phyloP scores from a whole-genome alignment of 768 basidiomycete species.

The Pluteus cervinus region DNA sequence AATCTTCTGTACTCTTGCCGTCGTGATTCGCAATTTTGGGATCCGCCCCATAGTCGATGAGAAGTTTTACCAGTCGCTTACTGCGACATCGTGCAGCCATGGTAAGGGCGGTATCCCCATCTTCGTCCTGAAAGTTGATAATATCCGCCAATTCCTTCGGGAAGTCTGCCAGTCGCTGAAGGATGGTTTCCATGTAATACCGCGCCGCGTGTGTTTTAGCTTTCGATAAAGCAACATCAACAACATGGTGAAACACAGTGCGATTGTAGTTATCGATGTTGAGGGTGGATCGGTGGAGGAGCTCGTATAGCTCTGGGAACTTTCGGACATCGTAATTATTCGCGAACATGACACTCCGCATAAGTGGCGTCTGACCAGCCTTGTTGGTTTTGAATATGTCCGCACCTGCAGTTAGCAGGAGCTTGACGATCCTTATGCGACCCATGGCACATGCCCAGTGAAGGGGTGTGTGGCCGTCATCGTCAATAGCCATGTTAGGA shows the following conservation, averaged over 20 bases:
- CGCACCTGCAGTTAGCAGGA: constrained; percentile 88
- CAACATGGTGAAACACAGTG: constrained; percentile 96
- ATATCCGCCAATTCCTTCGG: constrained; percentile 96
- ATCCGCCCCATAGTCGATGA: constrained; percentile 95
- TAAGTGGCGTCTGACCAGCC: constrained; percentile 92
- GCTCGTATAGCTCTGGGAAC: constrained; percentile 95
- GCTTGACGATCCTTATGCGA: constrained; percentile 90
- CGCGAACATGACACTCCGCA: constrained; percentile 99
- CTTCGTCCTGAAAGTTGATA: constrained; percentile 98
- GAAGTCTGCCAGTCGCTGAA: constrained; percentile 82
- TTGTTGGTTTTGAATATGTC: constrained; percentile 97
- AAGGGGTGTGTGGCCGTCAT: constrained; percentile 93
- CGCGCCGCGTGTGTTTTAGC: constrained; percentile 96
- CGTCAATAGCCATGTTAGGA: constrained; percentile 94
- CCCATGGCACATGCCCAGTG: constrained; percentile 99
- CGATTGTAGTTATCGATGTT: constrained; percentile 98
- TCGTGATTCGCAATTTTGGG: constrained; percentile 93
- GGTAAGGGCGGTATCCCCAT: constrained; percentile 96
- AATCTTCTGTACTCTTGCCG: constrained; percentile 96
- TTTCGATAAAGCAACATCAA: constrained; percentile 96
- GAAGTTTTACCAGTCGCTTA: constrained; percentile 90
- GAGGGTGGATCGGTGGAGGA: constrained; percentile 94
- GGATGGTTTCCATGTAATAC: constrained; percentile 98
- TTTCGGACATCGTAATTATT: constrained; percentile 99
- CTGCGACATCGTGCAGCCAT: constrained; percentile 94